Evolutionary conservation across 2,329 filamentous ascomycete genomes (phyloP).

Genomic region (Phialophora verrucosa): DNA sequence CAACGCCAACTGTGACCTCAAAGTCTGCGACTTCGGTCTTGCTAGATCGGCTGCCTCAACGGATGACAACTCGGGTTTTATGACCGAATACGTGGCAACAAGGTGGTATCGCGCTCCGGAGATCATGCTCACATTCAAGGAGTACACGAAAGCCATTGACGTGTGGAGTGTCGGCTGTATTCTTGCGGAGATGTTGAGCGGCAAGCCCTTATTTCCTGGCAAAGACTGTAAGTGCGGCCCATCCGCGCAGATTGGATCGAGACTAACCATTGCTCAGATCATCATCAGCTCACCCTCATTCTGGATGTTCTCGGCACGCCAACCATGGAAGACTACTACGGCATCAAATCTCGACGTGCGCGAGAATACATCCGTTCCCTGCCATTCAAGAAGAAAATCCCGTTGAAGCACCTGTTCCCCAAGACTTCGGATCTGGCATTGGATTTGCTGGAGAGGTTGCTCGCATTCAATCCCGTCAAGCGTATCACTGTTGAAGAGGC

Average conservation of each 20-base stretch:
- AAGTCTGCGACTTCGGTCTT: conserved; percentile 98
- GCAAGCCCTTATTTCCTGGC: conserved; percentile 96
- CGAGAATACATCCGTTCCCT: conserved; percentile 97
- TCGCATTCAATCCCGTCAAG: conserved; percentile 98
- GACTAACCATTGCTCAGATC: conserved; percentile 63
- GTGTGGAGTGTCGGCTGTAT: conserved; percentile 99
- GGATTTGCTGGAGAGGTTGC: conserved; percentile 90
- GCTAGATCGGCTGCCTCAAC: conserved; percentile 94
- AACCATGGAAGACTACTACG: conserved; percentile 99
- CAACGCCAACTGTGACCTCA: conserved; percentile 98
- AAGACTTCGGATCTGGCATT: conserved; percentile 98
- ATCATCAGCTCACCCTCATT: conserved; percentile 96
- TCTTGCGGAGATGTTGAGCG: conserved; percentile 96
- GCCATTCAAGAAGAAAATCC: conserved; percentile 99
- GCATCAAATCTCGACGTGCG: conserved; percentile 96
- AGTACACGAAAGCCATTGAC: conserved; percentile 99
- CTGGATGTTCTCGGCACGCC: conserved; percentile 96
- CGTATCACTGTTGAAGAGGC: conserved; percentile 98
- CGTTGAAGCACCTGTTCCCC: conserved; percentile 94
- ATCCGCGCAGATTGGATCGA: conserved; percentile 7
- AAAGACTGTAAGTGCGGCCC: conserved; percentile 80
- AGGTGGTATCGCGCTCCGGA: conserved; percentile 99
- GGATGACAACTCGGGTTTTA: conserved; percentile 99
- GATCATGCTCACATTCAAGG: conserved; percentile 99
- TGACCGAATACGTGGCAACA: conserved; percentile 99